Evolutionary conservation across 2,329 filamentous ascomycete genomes (phyloP), one percentile per base, ranked within the genome.

Genomic region (Colletotrichum abscissum): DNA sequence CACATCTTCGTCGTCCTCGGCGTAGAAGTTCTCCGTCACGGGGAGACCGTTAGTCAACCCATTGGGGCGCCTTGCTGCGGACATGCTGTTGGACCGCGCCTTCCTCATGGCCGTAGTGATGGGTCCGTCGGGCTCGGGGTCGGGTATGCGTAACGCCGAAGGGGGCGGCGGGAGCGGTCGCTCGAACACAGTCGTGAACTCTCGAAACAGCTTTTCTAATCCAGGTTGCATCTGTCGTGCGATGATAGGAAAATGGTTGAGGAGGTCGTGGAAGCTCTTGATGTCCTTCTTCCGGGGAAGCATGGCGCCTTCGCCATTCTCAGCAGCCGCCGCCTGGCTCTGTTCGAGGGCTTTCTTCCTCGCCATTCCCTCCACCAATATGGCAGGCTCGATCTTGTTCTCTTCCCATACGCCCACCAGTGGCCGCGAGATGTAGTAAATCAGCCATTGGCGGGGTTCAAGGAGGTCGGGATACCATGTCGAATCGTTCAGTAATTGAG

Each of bases 181-280:
- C 76, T 97, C 94, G 76, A 98, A 92, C 67, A 96, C 93, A 57
- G 91, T 91, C 6, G 91, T 92, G 81, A 99, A 98, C 77, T 98
- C 95, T 74, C 93, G 92, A 79, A 98, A 98, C 30, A 98, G 85
- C 78, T 92, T 92, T 79, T 99, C 96, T 42, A 99, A 84, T 0
- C 97, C 97, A 2, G 93, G 90, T 78, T 98, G 95, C 95, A 99
- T 98, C 82, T 99, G 97, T 73, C 94, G 90, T 28, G 95, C 95
- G 78, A 99, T 98, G 90, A 97, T 94, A 1, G 97, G 97, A 76
- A 98, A 99, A 77, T 95, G 92, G 76, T 94, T 94, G 55, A 99
- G 88, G 16, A 99, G 88, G 76, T 98, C 97, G 74, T 93, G 92
- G 80, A 99, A 99, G 42, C 90, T 94, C 83, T 92, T 95, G 80